phyloP scores from a whole-genome alignment of 129 eudicot genomes.

The Saposhnikovia divaricata region DNA sequence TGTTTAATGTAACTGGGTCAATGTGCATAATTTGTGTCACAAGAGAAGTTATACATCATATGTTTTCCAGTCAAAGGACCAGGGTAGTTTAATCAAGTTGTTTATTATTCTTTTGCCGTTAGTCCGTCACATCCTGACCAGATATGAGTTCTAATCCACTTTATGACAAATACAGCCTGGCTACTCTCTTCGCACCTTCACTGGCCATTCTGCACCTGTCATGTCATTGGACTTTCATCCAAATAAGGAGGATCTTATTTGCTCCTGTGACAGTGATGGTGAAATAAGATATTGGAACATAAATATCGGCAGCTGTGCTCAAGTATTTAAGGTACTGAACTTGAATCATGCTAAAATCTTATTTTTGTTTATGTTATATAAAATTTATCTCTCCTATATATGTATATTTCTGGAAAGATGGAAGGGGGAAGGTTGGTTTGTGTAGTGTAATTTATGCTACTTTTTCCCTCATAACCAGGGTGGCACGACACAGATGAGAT shows the following conservation, averaged over 20 bases:
- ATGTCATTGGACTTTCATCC: slow-evolving; percentile 40
- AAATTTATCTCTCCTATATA: not conserved
- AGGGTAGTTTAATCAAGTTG: not conserved
- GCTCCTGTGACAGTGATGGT: slow-evolving; percentile 34
- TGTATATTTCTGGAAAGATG: not conserved
- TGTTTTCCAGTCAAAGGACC: not conserved
- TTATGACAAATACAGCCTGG: slow-evolving; percentile 16
- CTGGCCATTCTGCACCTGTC: slow-evolving; percentile 21
- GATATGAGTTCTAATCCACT: not conserved
- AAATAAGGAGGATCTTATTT: slow-evolving; percentile 29
- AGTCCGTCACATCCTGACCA: not conserved
- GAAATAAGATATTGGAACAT: slow-evolving; percentile 38
- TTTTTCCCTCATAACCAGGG: slow-evolving; percentile 29
- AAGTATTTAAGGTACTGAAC: slow-evolving; percentile 24
- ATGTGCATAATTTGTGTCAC: not conserved
- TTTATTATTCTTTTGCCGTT: not conserved
- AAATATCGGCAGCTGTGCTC: slow-evolving; percentile 25
- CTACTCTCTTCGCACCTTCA: slow-evolving; percentile 28
- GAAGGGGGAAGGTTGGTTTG: not conserved
- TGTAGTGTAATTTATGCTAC: not conserved
- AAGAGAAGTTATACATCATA: not conserved
- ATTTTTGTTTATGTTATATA: not conserved
- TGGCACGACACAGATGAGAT: slow-evolving; percentile 47
- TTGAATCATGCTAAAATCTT: not conserved
- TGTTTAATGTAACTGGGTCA: not conserved